Conservation (phyloP, 2,329 filamentous ascomycete species). For the Aspergillus ibericus region DNA sequence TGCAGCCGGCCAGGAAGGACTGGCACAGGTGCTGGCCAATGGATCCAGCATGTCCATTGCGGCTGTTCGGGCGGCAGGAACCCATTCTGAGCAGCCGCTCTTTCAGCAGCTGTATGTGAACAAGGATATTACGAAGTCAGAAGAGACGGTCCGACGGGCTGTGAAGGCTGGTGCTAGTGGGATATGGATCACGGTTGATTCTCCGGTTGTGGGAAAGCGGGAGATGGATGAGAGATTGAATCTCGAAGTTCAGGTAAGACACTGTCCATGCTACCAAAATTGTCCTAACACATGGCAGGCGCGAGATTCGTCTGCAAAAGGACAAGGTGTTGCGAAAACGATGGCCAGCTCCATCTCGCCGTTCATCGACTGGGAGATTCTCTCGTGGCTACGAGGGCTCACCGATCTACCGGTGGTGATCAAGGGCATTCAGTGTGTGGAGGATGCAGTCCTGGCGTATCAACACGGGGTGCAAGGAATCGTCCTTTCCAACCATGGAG, state of each 20-base stretch:
- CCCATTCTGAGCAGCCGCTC: slow-evolving; percentile 22
- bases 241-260: slow-evolving; percentile 22
- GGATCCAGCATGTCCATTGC: slow-evolving; percentile 45
- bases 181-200: slow-evolving; percentile 38
- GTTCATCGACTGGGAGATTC: slow-evolving; percentile 31
- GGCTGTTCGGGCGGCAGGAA: slow-evolving; percentile 34
- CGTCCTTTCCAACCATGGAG: slow-evolving; percentile 44
- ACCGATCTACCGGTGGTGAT: slow-evolving; percentile 38
- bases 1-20: slow-evolving; percentile 39
- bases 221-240: slow-evolving; percentile 36
- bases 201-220: slow-evolving; percentile 34
- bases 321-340: slow-evolving; percentile 31
- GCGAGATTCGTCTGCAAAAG: slow-evolving; percentile 6
- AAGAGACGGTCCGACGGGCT: slow-evolving; percentile 27
- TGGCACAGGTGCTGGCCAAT: slow-evolving; percentile 41
- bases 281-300: background rate
- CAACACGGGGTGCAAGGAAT: slow-evolving; percentile 49
- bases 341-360: slow-evolving; percentile 32
- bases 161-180: slow-evolving; percentile 28
- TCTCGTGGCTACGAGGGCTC: slow-evolving; percentile 43
- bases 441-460: slow-evolving; percentile 51
- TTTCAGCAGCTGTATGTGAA: slow-evolving; percentile 44
- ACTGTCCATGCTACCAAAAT: background rate
- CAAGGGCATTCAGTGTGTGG: slow-evolving; percentile 49
- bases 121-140: slow-evolving; percentile 28